Percentiles rank a stretch among this genome's conserved stretches.
phyloP scores from a whole-genome alignment of 495 filamentous ascomycete genomes.

The Haplographium delicatum region DNA sequence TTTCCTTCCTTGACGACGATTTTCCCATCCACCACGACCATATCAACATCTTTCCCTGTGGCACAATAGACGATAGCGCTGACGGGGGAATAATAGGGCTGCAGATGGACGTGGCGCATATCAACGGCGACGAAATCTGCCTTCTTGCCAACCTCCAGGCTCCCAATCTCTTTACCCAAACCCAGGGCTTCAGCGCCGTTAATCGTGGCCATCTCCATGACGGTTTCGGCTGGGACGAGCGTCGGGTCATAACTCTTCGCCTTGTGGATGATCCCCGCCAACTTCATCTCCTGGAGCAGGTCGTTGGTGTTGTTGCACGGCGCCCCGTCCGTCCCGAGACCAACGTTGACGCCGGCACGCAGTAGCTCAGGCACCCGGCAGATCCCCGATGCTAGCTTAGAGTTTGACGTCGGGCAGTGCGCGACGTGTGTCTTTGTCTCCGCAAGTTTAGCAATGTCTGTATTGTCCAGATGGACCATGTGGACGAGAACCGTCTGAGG shows the following conservation, averaged over 20 bases:
- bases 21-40: slow-evolving; percentile 43
- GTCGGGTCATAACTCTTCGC: slow-evolving; percentile 41
- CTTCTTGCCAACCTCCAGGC: slow-evolving; percentile 49
- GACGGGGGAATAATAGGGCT: slow-evolving; percentile 37
- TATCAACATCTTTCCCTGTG: slow-evolving; percentile 43
- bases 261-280: slow-evolving; percentile 47
- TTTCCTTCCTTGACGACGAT: slow-evolving; percentile 35
- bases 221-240: slow-evolving; percentile 39
- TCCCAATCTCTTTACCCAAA: slow-evolving; percentile 36
- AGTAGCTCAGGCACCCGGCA: slow-evolving; percentile 38
- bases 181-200: slow-evolving; percentile 43
- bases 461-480: slow-evolving; percentile 44
- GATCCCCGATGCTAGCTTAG: slow-evolving; percentile 45
- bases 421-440: slow-evolving; percentile 40
- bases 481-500: slow-evolving; percentile 38
- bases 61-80: slow-evolving; percentile 44
- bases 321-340: slow-evolving; percentile 44
- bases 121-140: slow-evolving; percentile 44
- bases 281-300: slow-evolving; percentile 46
- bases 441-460: slow-evolving; percentile 36
- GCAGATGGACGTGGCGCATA: slow-evolving; percentile 33
- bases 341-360: slow-evolving; percentile 34
- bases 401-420: slow-evolving; percentile 46
- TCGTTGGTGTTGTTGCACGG: slow-evolving; percentile 49
- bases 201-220: slow-evolving; percentile 50